Base-by-base conservation (phyloP, 202 grass and related monocot genomes). In the Miscanthus sacchariflorus region DNA sequence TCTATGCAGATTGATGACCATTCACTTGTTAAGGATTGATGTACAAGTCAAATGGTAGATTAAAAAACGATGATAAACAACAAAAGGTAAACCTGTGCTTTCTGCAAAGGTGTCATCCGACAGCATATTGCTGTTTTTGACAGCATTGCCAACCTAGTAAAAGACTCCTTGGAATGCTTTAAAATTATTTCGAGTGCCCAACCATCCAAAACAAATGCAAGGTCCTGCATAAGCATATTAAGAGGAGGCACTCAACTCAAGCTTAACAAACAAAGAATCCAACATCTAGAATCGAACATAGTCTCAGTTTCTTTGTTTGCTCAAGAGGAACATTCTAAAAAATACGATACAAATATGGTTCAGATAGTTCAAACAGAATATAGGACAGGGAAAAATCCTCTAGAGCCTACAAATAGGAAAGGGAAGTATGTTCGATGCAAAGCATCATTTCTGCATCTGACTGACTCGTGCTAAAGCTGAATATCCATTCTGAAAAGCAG, bases 71-170 rank as follows among this genome's bases (percentile, higher is more conserved):
- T 12, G 13, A 76, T 19, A 85, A 45, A 76, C 9, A 69, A 36
- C 6, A 77, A 52, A 88, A 79, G 42, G 70, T 12, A 69, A 74
- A 98, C 96, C 93, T 98, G 96, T 61, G 96, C 93, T 90, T 98
- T 98, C 77, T 98, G 96, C 45, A 91, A 91, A 87, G 96, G 96
- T 82, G 93, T 93, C 93, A 98, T 87, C 36, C 93, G 89, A 73
- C 93, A 98, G 59, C 96, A 98, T 78, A 98, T 96, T 78, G 96
- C 96, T 87, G 93, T 96, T 84, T 88, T 93, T 80, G 96, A 94
- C 18, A 98, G 85, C 88, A 84, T 81, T 7, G 89, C 91, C 71
- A 98, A 82, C 39, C 87, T 91, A 54, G 89, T 98, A 83, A 98
- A 98, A 84, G 91, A 78, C 64, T 91, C 84, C 89, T 91, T 88